Conservation (phyloP, 139 green algal species). For the Chlamydomonas schloesseri region DNA sequence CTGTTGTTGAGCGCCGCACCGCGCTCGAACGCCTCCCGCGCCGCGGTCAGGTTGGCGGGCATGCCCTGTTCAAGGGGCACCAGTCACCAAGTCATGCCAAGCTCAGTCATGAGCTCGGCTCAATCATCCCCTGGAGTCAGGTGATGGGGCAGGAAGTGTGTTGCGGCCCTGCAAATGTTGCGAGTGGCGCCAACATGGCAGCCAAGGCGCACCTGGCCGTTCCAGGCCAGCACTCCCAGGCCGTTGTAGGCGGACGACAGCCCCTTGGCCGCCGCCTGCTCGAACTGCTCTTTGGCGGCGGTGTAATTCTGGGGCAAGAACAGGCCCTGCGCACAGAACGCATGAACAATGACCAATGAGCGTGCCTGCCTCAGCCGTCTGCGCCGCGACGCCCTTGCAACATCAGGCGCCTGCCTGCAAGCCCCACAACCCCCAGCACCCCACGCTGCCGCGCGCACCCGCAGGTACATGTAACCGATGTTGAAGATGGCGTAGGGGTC, state of each 20-base stretch:
- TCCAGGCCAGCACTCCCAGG: constrained; percentile 70
- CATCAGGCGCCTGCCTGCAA: too few species aligned
- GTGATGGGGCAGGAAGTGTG: too few species aligned
- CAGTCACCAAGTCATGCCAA: too few species aligned
- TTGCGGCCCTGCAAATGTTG: too few species aligned
- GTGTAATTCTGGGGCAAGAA: constrained; percentile 56
- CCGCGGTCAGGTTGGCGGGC: constrained; percentile 57
- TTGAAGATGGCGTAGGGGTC: constrained; percentile 75
- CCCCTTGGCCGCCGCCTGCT: constrained; percentile 50
- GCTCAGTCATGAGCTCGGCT: too few species aligned
- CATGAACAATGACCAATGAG: too few species aligned
- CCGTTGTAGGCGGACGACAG: constrained; percentile 65
- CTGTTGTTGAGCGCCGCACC: constrained; percentile 54
- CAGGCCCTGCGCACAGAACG: constrained; percentile 53
- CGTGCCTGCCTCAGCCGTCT: too few species aligned
- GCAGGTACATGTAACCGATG: constrained; percentile 77
- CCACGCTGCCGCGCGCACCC: constrained; percentile 12
- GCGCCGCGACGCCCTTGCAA: too few species aligned
- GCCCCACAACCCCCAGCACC: neutral
- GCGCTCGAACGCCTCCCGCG: constrained; percentile 49
- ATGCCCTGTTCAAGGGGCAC: constrained; percentile 20
- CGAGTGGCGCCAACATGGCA: too few species aligned
- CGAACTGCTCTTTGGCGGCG: constrained; percentile 55
- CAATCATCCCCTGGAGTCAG: too few species aligned
- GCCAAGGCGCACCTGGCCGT: constrained; percentile 48